Conservation (phyloP, 371 early-diverging fungal genomes). For the Choanephora cucurbitarum region DNA sequence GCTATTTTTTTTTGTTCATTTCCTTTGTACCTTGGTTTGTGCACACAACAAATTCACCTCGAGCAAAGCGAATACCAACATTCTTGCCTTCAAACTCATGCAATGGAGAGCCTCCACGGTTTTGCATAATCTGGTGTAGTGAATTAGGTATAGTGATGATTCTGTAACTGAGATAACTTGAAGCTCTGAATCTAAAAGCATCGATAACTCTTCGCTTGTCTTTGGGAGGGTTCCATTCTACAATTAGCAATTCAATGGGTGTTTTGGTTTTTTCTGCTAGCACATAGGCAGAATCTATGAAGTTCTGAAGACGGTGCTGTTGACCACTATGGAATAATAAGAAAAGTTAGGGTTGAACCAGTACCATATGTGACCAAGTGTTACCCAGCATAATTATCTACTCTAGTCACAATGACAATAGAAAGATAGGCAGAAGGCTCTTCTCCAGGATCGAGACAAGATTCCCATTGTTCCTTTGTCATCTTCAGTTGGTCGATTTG, state of each 20-base stretch:
- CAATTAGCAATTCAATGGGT: conserved; percentile 38
- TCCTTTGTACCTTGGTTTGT: conserved; percentile 40
- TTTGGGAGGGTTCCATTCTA: conserved; percentile 50
- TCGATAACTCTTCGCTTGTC: conserved; percentile 34
- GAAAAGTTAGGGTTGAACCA: not conserved
- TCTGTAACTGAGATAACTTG: conserved; percentile 41
- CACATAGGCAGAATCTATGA: conserved; percentile 44
- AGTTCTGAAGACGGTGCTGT: conserved; percentile 44
- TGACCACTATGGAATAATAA: conserved; percentile 19
- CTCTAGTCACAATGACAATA: conserved; percentile 35
- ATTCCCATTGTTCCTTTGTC: conserved; percentile 20
- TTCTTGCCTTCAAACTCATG: conserved; percentile 52
- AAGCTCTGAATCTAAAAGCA: conserved; percentile 43
- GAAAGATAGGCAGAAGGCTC: conserved; percentile 28
- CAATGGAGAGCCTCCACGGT: conserved; percentile 20
- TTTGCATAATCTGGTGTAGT: conserved; percentile 34
- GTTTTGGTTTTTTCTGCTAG: conserved; percentile 43
- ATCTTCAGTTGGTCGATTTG: conserved; percentile 16
- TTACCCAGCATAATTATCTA: conserved; percentile 38
- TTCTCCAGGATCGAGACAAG: conserved; percentile 18
- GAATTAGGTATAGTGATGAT: conserved; percentile 44
- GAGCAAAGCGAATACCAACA: conserved; percentile 48
- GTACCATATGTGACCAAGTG: no score
- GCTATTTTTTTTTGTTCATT: not conserved
- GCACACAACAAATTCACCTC: conserved; percentile 47